phyloP scores from a whole-genome alignment of 768 basidiomycete species.

The Russula sp. region DNA sequence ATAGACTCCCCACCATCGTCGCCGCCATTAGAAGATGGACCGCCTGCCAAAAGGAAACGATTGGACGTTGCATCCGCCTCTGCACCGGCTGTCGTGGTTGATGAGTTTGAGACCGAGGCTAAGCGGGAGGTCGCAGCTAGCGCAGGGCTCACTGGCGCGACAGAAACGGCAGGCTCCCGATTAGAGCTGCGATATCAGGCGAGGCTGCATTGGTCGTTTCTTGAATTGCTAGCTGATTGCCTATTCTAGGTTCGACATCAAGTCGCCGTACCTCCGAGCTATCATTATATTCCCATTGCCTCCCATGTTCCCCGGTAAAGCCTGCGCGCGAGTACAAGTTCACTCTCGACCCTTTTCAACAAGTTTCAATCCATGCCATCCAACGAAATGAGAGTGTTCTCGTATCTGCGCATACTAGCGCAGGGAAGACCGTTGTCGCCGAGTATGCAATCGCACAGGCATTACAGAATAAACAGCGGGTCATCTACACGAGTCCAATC shows the following conservation, averaged over 20 bases:
- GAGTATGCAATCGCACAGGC: conserved; percentile 99
- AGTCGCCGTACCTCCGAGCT: conserved; percentile 92
- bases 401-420: conserved; percentile 97
- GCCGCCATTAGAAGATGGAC: conserved; percentile 39
- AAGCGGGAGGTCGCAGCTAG: conserved; percentile 88
- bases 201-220: conserved; percentile 28
- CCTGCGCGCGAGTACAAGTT: conserved; percentile 95
- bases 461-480: conserved; percentile 88
- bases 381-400: conserved; percentile 97
- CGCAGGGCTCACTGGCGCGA: conserved; percentile 76
- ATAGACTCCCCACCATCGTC: conserved; percentile 18
- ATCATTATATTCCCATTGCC: conserved; percentile 86
- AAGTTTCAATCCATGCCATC: conserved; percentile 91
- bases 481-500: conserved; percentile 99
- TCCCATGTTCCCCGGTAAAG: conserved; percentile 89
- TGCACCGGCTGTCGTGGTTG: conserved; percentile 69
- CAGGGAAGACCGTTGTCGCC: conserved; percentile 98
- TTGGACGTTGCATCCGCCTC: conserved; percentile 47
- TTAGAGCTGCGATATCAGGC: conserved; percentile 83
- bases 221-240: conserved; percentile 2
- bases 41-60: conserved; percentile 55
- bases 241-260: conserved; percentile 78
- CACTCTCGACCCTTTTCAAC: conserved; percentile 94
- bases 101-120: conserved; percentile 93
- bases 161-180: conserved; percentile 59